Evolutionary conservation across 768 basidiomycete species (phyloP).

Genomic region (Termitomyces sp.): DNA sequence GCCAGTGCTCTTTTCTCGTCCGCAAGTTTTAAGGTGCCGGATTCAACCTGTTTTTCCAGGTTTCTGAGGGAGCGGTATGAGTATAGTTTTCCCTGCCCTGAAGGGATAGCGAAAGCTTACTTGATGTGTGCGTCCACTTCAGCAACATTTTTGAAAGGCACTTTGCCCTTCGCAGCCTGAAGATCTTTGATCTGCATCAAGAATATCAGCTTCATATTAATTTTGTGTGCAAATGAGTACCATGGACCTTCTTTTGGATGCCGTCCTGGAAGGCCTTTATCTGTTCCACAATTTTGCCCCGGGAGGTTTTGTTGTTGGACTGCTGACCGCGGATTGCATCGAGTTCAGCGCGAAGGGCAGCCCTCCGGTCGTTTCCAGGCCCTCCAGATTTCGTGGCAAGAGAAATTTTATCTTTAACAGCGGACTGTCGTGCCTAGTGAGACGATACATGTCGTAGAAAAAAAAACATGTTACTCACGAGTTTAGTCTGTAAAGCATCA

Average conservation of each 20-base stretch:
- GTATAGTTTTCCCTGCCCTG: constrained; percentile 1
- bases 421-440: constrained; percentile 36
- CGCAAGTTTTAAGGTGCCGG: constrained; percentile 84
- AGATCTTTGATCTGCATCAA: constrained; percentile 72
- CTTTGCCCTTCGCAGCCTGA: constrained; percentile 73
- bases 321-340: constrained; percentile 76
- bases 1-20: constrained; percentile 95
- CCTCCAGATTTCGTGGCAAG: constrained; percentile 49
- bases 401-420: constrained; percentile 71
- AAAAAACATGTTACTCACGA: constrained; percentile 52
- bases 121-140: constrained; percentile 86
- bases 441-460: constrained; percentile 1
- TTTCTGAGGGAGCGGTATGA: constrained; percentile 38
- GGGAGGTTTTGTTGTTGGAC: constrained; percentile 63
- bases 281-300: constrained; percentile 71
- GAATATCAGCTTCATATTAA: constrained; percentile 1
- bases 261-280: constrained; percentile 73
- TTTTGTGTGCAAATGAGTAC: background rate
- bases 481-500: constrained; percentile 70
- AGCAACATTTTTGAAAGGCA: constrained; percentile 69
- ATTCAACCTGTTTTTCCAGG: constrained; percentile 88
- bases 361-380: constrained; percentile 65
- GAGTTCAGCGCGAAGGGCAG: constrained; percentile 71
- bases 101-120: constrained; percentile 37
- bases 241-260: constrained; percentile 72